phyloP scores from a whole-genome alignment of 352 stramenopile species.

The Ophiocytium majus region DNA sequence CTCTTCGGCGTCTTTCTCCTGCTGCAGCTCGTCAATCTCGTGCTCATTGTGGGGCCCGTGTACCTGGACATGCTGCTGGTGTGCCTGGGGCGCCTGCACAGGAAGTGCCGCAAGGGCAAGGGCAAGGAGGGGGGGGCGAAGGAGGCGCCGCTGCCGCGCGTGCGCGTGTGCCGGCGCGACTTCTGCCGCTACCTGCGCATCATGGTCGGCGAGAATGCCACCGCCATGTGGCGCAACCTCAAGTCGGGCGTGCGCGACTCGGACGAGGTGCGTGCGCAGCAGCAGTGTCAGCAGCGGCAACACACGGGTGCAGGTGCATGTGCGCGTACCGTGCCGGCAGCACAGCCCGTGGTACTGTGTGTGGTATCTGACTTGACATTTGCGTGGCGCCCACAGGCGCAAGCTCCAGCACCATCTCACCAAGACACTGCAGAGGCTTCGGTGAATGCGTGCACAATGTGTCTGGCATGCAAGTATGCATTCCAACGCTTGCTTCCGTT shows the following conservation, averaged over 20 bases:
- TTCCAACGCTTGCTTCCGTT: too few relatives aligned
- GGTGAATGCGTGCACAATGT: too few relatives aligned
- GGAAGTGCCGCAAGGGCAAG: neutral
- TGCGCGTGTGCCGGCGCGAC: neutral
- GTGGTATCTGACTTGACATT: too few relatives aligned
- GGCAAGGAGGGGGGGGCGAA: neutral
- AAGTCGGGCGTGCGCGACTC: neutral
- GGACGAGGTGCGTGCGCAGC: neutral
- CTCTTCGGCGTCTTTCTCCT: neutral
- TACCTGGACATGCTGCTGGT: slow-evolving; percentile 9
- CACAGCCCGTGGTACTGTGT: too few relatives aligned
- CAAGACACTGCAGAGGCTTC: too few relatives aligned
- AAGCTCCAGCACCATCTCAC: too few relatives aligned
- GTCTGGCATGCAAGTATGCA: too few relatives aligned
- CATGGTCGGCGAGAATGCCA: slow-evolving; percentile 10
- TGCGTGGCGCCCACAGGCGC: too few relatives aligned
- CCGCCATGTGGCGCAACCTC: neutral
- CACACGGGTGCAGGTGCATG: too few relatives aligned
- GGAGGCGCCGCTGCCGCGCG: neutral
- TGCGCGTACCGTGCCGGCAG: too few relatives aligned
- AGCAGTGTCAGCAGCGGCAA: too few relatives aligned
- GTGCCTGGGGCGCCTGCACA: neutral
- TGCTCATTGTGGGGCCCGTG: neutral
- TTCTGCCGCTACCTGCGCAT: neutral
- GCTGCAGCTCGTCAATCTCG: neutral